Percentiles rank a stretch among this genome's conserved stretches.
phyloP scores from a whole-genome alignment of 2,329 filamentous ascomycete species.

The Fragosphaeria purpurea region DNA sequence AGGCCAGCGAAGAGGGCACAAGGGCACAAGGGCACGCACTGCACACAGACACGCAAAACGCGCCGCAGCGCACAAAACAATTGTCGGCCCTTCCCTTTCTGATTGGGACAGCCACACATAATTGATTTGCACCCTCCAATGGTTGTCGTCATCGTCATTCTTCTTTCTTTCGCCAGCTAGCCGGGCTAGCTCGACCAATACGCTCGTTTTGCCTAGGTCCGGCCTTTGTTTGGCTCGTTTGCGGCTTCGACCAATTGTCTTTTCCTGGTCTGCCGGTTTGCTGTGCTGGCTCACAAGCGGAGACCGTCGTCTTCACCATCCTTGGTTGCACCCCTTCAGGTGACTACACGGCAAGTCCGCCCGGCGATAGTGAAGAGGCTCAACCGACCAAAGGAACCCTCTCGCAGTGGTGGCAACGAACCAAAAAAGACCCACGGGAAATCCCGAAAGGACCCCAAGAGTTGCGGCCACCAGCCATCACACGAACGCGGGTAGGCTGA shows the following conservation, averaged over 20 bases:
- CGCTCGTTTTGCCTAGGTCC: not conserved
- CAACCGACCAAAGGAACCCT: no score
- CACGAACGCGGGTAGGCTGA: no score
- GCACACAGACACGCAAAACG: not conserved
- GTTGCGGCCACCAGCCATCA: no score
- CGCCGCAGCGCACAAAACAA: not conserved
- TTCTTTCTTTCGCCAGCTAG: constrained; percentile 1
- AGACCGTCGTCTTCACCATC: not conserved
- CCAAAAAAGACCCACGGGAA: no score
- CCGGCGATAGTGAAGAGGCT: no score
- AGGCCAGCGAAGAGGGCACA: not conserved
- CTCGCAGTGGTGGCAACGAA: no score
- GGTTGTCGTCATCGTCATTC: constrained; percentile 1
- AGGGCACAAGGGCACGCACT: not conserved
- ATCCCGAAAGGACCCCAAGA: no score
- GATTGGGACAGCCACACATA: not conserved
- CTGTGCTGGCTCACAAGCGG: constrained; percentile 5
- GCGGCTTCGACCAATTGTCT: no score
- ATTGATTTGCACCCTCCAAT: constrained; percentile 1
- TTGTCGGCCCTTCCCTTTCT: no score
- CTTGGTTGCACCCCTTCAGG: no score
- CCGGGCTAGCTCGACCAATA: constrained; percentile 1
- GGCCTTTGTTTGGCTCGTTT: no score
- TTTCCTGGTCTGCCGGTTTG: not conserved
- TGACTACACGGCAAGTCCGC: no score